Evolutionary conservation across 495 filamentous ascomycete genomes (phyloP), one percentile per base, ranked within the genome.

Genomic region (Aspergillus incahuasiensis): DNA sequence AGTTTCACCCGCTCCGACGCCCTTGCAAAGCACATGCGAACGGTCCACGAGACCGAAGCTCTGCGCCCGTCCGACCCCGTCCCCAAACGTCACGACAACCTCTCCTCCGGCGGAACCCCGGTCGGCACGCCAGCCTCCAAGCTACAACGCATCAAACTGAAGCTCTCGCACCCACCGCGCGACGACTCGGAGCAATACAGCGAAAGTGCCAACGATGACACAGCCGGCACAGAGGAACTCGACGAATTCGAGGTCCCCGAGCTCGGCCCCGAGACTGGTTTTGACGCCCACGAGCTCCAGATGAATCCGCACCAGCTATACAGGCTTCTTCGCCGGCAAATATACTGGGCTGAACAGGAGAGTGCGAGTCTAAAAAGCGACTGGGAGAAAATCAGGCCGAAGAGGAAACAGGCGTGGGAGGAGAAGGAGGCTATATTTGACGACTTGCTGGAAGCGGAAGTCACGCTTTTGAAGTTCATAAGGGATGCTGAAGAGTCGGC

Each of bases 1-100:
- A 90, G 91, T 51, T 98, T 98, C 65, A 98, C 94, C 8, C 85
- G 94, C 54, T 97, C 94, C 25, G 94, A 98, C 67, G 94, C 94
- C 19, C 84, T 98, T 0, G 91, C 94, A 6, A 98, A 98, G 68
- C 94, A 98, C 68, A 96, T 97, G 90, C 87, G 94, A 67, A 97
- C 94, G 28, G 94, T 98, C 25, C 94, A 98, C 72, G 95, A 98
- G 71, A 96, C 91, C 35, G 95, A 97, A 70, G 87, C 90, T 5
- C 78, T 96, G 5, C 87, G 91, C 6, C 89, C 89, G 6, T 87
- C 86, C n/a, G 91, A 95, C 64, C 86, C 90, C 5, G 87, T 92
- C 18, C 87, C 89, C 2, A 92, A 89, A 70, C 82, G 85, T 43
- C 85, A 86, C 77, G 84, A 71, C n/a, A 66, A 68, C 53, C 63